A percentile compares a stretch with the other conserved stretches of the same genome.
These are phyloP conservation scores for Candida xyloterini DNA, from an alignment of 805 yeast species.

Conservation along the genomic window DNA sequence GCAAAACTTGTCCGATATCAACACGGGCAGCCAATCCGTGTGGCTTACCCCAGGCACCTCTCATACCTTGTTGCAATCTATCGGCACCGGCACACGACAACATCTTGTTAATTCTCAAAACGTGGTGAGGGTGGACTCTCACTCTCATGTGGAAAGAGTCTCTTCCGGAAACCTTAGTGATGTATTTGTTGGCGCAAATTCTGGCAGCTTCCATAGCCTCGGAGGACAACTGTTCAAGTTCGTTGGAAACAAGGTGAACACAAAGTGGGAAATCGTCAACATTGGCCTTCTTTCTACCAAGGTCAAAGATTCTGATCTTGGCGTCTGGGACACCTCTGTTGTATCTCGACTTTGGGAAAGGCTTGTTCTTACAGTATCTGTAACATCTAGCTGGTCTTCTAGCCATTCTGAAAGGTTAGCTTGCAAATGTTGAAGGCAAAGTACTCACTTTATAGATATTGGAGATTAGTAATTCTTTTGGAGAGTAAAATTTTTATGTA, in stretches of 20 bases:
- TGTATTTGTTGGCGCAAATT: slow-evolving; percentile 99
- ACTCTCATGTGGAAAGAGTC: slow-evolving; percentile 99
- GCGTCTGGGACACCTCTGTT: slow-evolving; percentile 99
- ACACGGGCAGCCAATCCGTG: slow-evolving; percentile 99
- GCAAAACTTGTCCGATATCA: slow-evolving; percentile 95
- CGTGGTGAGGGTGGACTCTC: slow-evolving; percentile 99
- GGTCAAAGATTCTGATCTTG: slow-evolving; percentile 97
- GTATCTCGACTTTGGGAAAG: slow-evolving; percentile 99
- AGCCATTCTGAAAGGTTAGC: slow-evolving; percentile 74
- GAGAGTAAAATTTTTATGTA: slow-evolving; percentile 6
- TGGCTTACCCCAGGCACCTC: slow-evolving; percentile 99
- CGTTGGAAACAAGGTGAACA: slow-evolving; percentile 99
- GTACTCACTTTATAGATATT: slow-evolving; percentile 10
- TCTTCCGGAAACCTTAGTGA: slow-evolving; percentile 97
- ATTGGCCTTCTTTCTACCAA: slow-evolving; percentile 99
- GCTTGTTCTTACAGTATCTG: slow-evolving; percentile 99
- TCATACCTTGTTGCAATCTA: slow-evolving; percentile 99
- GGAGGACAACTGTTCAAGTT: slow-evolving; percentile 97
- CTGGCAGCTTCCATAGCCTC: slow-evolving; percentile 99
- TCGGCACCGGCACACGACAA: slow-evolving; percentile 99
- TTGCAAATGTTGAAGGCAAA: background rate
- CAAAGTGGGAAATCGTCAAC: slow-evolving; percentile 99
- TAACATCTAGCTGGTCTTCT: slow-evolving; percentile 99
- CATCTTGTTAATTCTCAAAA: slow-evolving; percentile 99
- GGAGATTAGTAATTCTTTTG: slow-evolving; percentile 9